These are phyloP conservation scores for Linderniella brevidens DNA, from an alignment of 257 asterid species.

Conservation along the genomic window DNA sequence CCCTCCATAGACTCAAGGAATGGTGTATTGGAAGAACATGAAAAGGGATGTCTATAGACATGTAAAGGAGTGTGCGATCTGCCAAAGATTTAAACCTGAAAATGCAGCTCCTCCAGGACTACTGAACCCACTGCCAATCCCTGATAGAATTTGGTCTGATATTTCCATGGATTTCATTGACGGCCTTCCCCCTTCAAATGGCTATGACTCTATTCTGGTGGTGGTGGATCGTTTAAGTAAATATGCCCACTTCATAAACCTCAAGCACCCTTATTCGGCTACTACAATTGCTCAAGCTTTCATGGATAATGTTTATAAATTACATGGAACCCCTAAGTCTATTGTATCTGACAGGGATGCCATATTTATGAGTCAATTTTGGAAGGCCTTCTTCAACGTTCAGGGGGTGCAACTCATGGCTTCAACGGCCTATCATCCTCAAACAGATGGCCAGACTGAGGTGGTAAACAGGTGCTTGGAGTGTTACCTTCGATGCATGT, in stretches of 20 bases:
- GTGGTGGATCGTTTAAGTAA: conserved; percentile 1
- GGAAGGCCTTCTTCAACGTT: background rate
- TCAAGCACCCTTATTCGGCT: background rate
- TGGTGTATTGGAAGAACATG: too few species aligned
- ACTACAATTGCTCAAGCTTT: background rate
- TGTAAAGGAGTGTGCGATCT: too few species aligned
- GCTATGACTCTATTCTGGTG: background rate
- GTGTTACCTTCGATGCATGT: background rate
- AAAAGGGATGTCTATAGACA: too few species aligned
- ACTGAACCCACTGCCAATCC: background rate
- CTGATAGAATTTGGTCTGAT: background rate
- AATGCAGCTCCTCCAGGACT: background rate
- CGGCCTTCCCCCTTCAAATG: background rate
- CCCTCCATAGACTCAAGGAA: too few species aligned
- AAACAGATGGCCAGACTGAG: background rate
- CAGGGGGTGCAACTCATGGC: background rate
- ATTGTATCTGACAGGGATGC: conserved; percentile 1
- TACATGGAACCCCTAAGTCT: background rate
- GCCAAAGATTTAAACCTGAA: background rate
- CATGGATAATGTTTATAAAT: background rate
- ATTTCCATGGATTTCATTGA: background rate
- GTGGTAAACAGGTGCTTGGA: background rate
- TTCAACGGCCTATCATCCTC: background rate
- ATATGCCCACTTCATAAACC: conserved; percentile 2
- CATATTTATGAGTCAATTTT: background rate